Evolutionary conservation across 495 filamentous ascomycete genomes (phyloP).

Genomic region (Oidiodendron maius): DNA sequence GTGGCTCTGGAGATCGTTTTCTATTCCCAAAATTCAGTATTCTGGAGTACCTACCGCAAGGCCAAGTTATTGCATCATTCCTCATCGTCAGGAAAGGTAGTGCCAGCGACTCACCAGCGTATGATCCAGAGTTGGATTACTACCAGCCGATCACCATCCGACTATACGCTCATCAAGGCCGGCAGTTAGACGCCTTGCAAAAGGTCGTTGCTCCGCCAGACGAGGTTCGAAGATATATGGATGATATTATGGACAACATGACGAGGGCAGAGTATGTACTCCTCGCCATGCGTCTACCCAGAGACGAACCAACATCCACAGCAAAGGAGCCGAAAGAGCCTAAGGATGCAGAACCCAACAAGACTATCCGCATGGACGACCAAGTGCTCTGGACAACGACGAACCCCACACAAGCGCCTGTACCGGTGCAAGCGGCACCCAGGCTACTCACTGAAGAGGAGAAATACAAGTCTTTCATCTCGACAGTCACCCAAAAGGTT

Average conservation of each 20-base stretch:
- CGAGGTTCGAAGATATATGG: slow-evolving; percentile 77
- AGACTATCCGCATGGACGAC: slow-evolving; percentile 7
- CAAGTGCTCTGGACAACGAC: slow-evolving; percentile 38
- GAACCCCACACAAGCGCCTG: slow-evolving; percentile 16
- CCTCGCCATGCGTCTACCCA: slow-evolving; percentile 59
- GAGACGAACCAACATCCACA: slow-evolving; percentile 20
- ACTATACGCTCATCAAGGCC: slow-evolving; percentile 54
- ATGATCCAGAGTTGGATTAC: slow-evolving; percentile 60
- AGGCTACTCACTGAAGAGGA: slow-evolving; percentile 35
- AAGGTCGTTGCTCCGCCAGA: slow-evolving; percentile 73
- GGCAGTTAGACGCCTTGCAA: slow-evolving; percentile 65
- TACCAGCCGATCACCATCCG: slow-evolving; percentile 88
- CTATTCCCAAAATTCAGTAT: slow-evolving; percentile 84
- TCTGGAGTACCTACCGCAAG: slow-evolving; percentile 56
- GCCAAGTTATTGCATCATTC: slow-evolving; percentile 56
- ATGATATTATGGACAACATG: slow-evolving; percentile 70
- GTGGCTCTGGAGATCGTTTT: slow-evolving; percentile 78
- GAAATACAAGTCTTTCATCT: slow-evolving; percentile 42
- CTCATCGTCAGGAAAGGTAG: slow-evolving; percentile 57
- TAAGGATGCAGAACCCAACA: slow-evolving; percentile 17
- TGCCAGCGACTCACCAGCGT: slow-evolving; percentile 34
- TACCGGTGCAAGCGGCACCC: slow-evolving; percentile 24
- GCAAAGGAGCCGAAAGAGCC: slow-evolving; percentile 24
- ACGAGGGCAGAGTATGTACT: slow-evolving; percentile 65
- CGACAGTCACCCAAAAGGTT: slow-evolving; percentile 5